phyloP scores from a whole-genome alignment of 768 basidiomycete genomes.

The Lactifluus echinatus region DNA sequence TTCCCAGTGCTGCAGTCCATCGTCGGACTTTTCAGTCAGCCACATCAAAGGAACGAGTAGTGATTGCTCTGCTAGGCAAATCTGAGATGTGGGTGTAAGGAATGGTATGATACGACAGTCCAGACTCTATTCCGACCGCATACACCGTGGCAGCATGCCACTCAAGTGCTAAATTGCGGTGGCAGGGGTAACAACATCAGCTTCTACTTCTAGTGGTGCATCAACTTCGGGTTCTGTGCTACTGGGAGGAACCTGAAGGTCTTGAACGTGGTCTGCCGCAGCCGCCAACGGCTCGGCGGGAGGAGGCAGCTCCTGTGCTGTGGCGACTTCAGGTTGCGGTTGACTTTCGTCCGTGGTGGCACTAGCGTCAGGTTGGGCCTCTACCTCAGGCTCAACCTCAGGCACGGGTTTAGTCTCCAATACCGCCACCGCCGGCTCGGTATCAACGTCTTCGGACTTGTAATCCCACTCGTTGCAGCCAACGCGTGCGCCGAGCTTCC shows the following conservation, averaged over 20 bases:
- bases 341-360: too few relatives aligned
- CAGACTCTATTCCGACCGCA: background rate
- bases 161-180: conserved; percentile 9
- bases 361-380: too few relatives aligned
- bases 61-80: background rate
- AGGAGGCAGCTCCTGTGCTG: too few relatives aligned
- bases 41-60: background rate
- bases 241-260: too few relatives aligned
- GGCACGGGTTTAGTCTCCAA: background rate
- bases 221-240: background rate
- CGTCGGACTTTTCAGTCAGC: too few relatives aligned
- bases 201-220: background rate
- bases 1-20: too few relatives aligned
- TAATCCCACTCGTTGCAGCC: conserved; percentile 78
- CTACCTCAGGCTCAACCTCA: background rate
- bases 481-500: conserved; percentile 52
- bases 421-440: background rate
- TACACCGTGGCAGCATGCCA: background rate
- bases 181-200: background rate
- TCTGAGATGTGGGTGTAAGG: background rate
- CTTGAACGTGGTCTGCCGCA: background rate
- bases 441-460: conserved; percentile 32
- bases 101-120: background rate
- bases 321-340: too few relatives aligned
- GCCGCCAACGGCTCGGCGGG: too few relatives aligned